Conservation (phyloP, 2,329 filamentous ascomycete genomes). For the Fusarium lateritium region DNA sequence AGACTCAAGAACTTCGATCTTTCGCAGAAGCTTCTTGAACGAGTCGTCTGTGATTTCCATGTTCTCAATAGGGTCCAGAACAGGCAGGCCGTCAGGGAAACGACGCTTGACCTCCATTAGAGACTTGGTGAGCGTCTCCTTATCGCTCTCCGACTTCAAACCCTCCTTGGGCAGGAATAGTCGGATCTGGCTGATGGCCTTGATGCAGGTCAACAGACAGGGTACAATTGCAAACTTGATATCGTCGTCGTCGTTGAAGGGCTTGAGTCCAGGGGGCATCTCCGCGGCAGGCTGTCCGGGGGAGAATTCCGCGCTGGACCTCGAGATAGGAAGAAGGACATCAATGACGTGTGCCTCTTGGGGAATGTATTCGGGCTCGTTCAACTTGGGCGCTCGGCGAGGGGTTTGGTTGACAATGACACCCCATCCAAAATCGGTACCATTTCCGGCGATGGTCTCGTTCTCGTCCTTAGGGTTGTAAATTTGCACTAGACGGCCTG, state of each 20-base stretch:
- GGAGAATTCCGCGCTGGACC: constrained; percentile 64
- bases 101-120: constrained; percentile 86
- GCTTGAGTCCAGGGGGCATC: constrained; percentile 73
- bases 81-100: constrained; percentile 92
- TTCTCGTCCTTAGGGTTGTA: constrained; percentile 74
- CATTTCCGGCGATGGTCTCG: constrained; percentile 54
- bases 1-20: constrained; percentile 97
- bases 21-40: constrained; percentile 93
- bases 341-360: constrained; percentile 89
- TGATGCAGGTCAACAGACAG: constrained; percentile 87
- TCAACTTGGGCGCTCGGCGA: constrained; percentile 76
- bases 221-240: constrained; percentile 70
- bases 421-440: constrained; percentile 91
- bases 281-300: constrained; percentile 56
- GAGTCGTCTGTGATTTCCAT: constrained; percentile 94
- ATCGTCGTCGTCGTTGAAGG: constrained; percentile 50
- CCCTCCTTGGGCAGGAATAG: constrained; percentile 85
- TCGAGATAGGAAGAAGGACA: constrained; percentile 76
- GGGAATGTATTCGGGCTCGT: constrained; percentile 76
- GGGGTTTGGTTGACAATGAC: constrained; percentile 82
- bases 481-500: constrained; percentile 89
- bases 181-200: constrained; percentile 85
- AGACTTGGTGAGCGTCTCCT: constrained; percentile 76
- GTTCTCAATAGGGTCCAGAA: constrained; percentile 94
- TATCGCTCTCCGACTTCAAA: constrained; percentile 75